Percentiles rank a stretch among this genome's conserved stretches.
phyloP scores from a whole-genome alignment of 2,329 filamentous ascomycete genomes.

The Fusarium sp. region DNA sequence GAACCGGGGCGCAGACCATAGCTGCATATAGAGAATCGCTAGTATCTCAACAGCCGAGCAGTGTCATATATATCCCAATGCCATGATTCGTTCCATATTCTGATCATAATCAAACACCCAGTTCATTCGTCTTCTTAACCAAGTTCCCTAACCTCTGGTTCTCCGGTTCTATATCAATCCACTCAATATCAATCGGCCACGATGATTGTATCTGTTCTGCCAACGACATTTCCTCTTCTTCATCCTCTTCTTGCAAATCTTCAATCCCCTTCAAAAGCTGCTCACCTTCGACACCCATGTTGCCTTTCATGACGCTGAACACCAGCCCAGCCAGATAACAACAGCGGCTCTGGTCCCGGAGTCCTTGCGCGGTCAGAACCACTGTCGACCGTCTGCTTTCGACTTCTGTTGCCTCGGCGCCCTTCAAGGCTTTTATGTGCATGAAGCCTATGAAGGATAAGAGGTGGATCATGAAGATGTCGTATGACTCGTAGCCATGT shows the following conservation, averaged over 20 bases:
- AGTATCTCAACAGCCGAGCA: too few relatives aligned
- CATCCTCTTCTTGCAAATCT: neutral
- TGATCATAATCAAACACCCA: neutral
- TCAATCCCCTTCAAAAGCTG: neutral
- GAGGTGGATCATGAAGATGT: accelerated
- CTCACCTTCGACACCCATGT: accelerated
- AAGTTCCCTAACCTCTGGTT: neutral
- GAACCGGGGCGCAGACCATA: too few relatives aligned
- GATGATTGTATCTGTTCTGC: neutral
- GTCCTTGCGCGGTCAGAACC: neutral
- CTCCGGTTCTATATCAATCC: neutral
- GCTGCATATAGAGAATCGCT: too few relatives aligned
- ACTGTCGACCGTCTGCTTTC: neutral
- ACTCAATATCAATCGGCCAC: neutral
- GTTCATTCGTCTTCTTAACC: neutral
- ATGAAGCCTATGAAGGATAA: neutral
- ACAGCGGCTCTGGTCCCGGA: neutral
- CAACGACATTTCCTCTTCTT: neutral
- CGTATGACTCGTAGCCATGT: neutral
- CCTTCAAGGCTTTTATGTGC: accelerated
- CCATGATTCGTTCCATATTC: too few relatives aligned
- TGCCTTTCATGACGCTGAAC: neutral
- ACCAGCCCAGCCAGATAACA: neutral
- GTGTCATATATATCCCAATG: too few relatives aligned
- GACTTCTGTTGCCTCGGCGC: accelerated